Evolutionary conservation across 2,329 filamentous ascomycete genomes (phyloP), one percentile per base, ranked within the genome.

Genomic region (Podosphaera fusca): DNA sequence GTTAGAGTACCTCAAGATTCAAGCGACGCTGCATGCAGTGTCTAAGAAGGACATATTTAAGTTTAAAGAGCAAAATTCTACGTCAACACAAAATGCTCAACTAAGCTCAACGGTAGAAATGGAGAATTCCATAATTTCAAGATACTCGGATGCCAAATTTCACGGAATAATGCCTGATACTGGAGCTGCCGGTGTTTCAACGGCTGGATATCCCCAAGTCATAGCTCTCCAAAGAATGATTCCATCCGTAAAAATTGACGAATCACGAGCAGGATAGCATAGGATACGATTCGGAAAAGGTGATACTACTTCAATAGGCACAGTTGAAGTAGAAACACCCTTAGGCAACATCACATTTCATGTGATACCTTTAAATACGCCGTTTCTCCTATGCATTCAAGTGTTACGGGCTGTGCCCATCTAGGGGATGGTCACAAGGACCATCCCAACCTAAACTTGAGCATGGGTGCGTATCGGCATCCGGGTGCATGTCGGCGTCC

Each of bases 361-460:
- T 45, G 53, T 55, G 14, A 12, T 42, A 42, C 53, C 52, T 42
- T 9, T 55, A 40, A 55, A 42, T 35, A 55, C 52, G 3, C 35
- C 35, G 30, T 55, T 55, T n/a, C n/a, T 55, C 3, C 52, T 55
- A 29, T 55, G 52, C 10, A 55, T 55, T 42, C 52, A 55, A 42
- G 52, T n/a, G n/a, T n/a, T n/a, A n/a, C n/a, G n/a, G n/a, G n/a
- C n/a, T n/a, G n/a, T n/a, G n/a, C n/a, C n/a, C n/a, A n/a, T n/a
- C n/a, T n/a, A n/a, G n/a, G n/a, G n/a, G n/a, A n/a, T n/a, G n/a
- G n/a, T n/a, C n/a, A n/a, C n/a, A n/a, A n/a, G n/a, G n/a, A n/a
- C n/a, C n/a, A n/a, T n/a, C n/a, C n/a, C n/a, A n/a, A n/a, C n/a
- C n/a, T n/a, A n/a, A n/a, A n/a, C n/a, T n/a, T n/a, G n/a, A n/a